A percentile compares a stretch with the other conserved stretches of the same genome.
Evolutionary conservation across 1,139 yeast species (phyloP).

Genomic region (Debaryomyces sp.): DNA sequence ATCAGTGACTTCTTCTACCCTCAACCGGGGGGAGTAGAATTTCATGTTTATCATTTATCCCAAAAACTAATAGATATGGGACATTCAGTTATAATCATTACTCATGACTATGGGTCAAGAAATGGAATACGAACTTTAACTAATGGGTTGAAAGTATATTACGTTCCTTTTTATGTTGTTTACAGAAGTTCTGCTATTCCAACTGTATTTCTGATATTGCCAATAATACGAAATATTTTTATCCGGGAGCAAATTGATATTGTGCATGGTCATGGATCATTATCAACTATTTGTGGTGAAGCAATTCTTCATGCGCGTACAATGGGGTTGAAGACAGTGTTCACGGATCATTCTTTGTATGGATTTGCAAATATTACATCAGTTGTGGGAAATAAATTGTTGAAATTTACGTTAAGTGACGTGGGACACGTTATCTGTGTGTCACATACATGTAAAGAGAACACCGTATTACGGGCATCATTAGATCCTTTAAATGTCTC

Average conservation of each 20-base stretch:
- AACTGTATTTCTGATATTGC: slow-evolving; percentile 85
- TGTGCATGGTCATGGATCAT: slow-evolving; percentile 94
- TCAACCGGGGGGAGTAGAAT: slow-evolving; percentile 97
- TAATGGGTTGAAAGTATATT: slow-evolving; percentile 91
- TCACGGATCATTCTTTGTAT: slow-evolving; percentile 94
- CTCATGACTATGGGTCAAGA: slow-evolving; percentile 86
- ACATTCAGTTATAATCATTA: slow-evolving; percentile 86
- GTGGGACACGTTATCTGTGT: slow-evolving; percentile 94
- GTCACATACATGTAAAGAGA: slow-evolving; percentile 95
- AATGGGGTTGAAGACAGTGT: slow-evolving; percentile 89
- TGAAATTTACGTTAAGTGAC: slow-evolving; percentile 83
- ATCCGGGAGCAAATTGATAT: slow-evolving; percentile 84
- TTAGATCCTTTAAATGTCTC: slow-evolving; percentile 77
- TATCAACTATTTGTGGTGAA: slow-evolving; percentile 85
- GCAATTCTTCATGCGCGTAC: slow-evolving; percentile 88
- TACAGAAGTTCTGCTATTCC: slow-evolving; percentile 88
- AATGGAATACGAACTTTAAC: slow-evolving; percentile 81
- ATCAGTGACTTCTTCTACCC: slow-evolving; percentile 97
- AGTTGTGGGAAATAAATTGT: slow-evolving; percentile 81
- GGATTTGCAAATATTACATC: slow-evolving; percentile 90
- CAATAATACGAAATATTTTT: slow-evolving; percentile 80
- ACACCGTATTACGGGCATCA: slow-evolving; percentile 85
- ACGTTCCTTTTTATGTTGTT: slow-evolving; percentile 79
- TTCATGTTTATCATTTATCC: slow-evolving; percentile 82
- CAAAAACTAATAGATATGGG: slow-evolving; percentile 83